These are phyloP conservation scores for Tagetes erecta DNA, from an alignment of 129 eudicot genomes.

Conservation along the genomic window DNA sequence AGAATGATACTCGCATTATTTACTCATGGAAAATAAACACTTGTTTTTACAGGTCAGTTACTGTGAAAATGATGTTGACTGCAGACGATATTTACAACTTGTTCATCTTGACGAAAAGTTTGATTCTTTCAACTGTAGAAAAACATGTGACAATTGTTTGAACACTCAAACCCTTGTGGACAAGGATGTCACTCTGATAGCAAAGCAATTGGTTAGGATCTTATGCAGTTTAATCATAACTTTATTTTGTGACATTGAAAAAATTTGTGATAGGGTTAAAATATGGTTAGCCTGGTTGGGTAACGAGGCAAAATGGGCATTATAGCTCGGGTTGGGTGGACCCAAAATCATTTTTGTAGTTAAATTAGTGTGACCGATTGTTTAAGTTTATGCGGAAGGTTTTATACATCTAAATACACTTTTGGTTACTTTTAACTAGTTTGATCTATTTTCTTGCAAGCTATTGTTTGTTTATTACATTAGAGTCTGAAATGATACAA, in stretches of 20 bases:
- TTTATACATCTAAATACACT: background rate
- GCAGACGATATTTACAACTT: slow-evolving; percentile 93
- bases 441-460: background rate
- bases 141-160: slow-evolving; percentile 91
- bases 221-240: slow-evolving; percentile 14
- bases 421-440: background rate
- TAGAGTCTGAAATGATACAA: background rate
- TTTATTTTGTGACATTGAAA: slow-evolving; percentile 18
- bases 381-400: background rate
- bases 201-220: slow-evolving; percentile 83
- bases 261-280: slow-evolving; percentile 19
- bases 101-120: slow-evolving; percentile 94
- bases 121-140: slow-evolving; percentile 61
- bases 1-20: slow-evolving; percentile 11
- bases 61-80: slow-evolving; percentile 93
- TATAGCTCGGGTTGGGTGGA: background rate
- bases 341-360: background rate
- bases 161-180: slow-evolving; percentile 62
- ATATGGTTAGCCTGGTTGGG: background rate
- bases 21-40: slow-evolving; percentile 14
- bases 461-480: background rate
- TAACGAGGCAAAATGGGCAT: slow-evolving; percentile 4
- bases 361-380: background rate
- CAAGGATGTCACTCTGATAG: slow-evolving; percentile 74
- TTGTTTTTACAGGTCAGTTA: slow-evolving; percentile 75